phyloP scores from a whole-genome alignment of 2,329 filamentous ascomycete genomes.

The Zasmidium cellare region DNA sequence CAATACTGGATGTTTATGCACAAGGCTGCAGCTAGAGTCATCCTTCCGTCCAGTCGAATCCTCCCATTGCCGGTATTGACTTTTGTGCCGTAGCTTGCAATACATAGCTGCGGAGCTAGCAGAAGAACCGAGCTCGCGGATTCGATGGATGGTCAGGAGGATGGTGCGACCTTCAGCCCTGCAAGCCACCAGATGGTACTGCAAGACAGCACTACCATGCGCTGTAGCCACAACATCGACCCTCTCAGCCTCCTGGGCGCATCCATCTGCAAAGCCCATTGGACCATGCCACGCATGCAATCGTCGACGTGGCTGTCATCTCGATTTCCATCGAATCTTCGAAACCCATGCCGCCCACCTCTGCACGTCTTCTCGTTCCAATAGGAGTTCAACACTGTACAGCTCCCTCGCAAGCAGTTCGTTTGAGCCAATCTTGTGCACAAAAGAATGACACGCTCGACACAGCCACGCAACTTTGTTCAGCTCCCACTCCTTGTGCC shows the following conservation, averaged over 20 bases:
- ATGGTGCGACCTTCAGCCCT: conserved; percentile 4
- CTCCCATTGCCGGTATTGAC: neutral
- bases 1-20: neutral
- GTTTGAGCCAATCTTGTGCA: conserved; percentile 72
- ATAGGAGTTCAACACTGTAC: conserved; percentile 70
- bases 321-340: conserved; percentile 70
- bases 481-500: conserved; percentile 73
- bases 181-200: conserved; percentile 4
- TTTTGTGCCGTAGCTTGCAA: neutral
- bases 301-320: conserved; percentile 31
- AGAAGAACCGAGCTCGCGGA: neutral
- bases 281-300: neutral
- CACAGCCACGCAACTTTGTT: conserved; percentile 86
- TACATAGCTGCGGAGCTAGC: neutral
- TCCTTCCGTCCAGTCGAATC: too few species aligned
- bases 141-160: neutral
- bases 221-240: neutral
- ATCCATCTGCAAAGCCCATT: neutral
- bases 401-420: conserved; percentile 74
- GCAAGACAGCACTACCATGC: neutral
- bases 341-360: conserved; percentile 73
- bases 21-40: neutral
- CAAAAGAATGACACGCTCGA: conserved; percentile 78
- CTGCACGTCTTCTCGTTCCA: conserved; percentile 69
- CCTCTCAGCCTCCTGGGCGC: neutral